phyloP scores from a whole-genome alignment of 345 rosid genomes.

The Aethionema arabicum region DNA sequence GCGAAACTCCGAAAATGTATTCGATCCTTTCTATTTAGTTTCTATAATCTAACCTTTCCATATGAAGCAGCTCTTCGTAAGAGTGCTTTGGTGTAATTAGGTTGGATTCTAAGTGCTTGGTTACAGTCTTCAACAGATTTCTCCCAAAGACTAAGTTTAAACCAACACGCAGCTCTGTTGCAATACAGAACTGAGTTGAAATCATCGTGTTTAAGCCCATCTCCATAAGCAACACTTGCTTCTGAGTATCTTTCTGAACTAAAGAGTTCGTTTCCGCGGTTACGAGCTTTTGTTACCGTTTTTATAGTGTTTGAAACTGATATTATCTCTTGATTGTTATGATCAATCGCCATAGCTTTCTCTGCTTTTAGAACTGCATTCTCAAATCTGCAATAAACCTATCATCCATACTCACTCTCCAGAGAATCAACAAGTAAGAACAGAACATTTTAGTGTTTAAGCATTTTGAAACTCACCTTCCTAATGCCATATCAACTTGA shows the following conservation, averaged over 20 bases:
- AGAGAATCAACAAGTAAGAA: constrained; percentile 29
- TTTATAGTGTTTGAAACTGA: constrained; percentile 60
- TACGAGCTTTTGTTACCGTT: constrained; percentile 73
- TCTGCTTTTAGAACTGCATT: constrained; percentile 77
- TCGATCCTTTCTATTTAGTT: not conserved
- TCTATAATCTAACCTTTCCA: constrained; percentile 58
- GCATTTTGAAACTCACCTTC: constrained; percentile 73
- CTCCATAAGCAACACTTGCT: constrained; percentile 90
- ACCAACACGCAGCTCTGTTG: constrained; percentile 98
- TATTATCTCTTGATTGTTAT: constrained; percentile 49
- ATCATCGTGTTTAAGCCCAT: constrained; percentile 74
- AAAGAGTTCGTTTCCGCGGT: constrained; percentile 77
- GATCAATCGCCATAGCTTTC: constrained; percentile 65
- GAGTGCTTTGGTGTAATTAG: constrained; percentile 80
- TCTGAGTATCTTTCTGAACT: constrained; percentile 68
- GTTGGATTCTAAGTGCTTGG: constrained; percentile 73
- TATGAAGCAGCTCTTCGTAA: constrained; percentile 93
- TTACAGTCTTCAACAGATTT: constrained; percentile 89
- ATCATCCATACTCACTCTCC: constrained; percentile 46
- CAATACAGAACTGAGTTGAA: constrained; percentile 83
- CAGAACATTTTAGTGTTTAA: constrained; percentile 2
- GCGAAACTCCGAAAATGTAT: not conserved
- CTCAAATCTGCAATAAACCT: constrained; percentile 86
- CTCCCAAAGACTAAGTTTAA: constrained; percentile 82
- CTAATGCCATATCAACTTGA: constrained; percentile 88